These are phyloP conservation scores for Fusarium zealandicum DNA, from an alignment of 2,329 filamentous ascomycete genomes.

Conservation along the genomic window DNA sequence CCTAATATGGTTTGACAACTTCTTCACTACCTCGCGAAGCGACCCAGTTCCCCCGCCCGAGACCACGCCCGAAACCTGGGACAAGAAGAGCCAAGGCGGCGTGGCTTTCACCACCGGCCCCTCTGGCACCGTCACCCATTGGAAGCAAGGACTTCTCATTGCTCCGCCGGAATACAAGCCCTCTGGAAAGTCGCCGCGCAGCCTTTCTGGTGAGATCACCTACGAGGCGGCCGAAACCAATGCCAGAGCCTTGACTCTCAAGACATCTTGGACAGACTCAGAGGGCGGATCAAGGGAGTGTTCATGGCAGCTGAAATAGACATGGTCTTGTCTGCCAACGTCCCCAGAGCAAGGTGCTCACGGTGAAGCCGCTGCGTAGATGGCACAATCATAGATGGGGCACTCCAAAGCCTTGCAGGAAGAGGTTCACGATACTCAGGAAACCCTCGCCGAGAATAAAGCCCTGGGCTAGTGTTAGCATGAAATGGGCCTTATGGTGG, in stretches of 20 bases:
- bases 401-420: conserved; percentile 78
- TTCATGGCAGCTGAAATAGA: conserved; percentile 59
- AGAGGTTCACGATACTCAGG: conserved; percentile 87
- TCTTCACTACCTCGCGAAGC: conserved; percentile 74
- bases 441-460: conserved; percentile 93
- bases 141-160: conserved; percentile 83
- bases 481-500: background rate
- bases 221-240: conserved; percentile 75
- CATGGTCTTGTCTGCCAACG: background rate
- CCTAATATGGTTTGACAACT: conserved; percentile 92
- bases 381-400: conserved; percentile 67
- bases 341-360: background rate
- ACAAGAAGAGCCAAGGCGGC: conserved; percentile 62
- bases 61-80: conserved; percentile 69
- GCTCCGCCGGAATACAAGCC: conserved; percentile 64
- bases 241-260: conserved; percentile 71
- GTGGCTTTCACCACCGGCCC: conserved; percentile 92
- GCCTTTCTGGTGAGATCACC: conserved; percentile 70
- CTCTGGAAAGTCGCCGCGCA: conserved; percentile 57
- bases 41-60: conserved; percentile 58
- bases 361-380: background rate
- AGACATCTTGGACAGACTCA: conserved; percentile 65
- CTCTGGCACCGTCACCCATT: conserved; percentile 79
- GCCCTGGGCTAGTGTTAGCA: conserved; percentile 57
- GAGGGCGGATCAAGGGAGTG: conserved; percentile 53